These are phyloP conservation scores for Sphagnum fallax DNA, from an alignment of 228 moss, liverwort and hornwort species.

Conservation along the genomic window DNA sequence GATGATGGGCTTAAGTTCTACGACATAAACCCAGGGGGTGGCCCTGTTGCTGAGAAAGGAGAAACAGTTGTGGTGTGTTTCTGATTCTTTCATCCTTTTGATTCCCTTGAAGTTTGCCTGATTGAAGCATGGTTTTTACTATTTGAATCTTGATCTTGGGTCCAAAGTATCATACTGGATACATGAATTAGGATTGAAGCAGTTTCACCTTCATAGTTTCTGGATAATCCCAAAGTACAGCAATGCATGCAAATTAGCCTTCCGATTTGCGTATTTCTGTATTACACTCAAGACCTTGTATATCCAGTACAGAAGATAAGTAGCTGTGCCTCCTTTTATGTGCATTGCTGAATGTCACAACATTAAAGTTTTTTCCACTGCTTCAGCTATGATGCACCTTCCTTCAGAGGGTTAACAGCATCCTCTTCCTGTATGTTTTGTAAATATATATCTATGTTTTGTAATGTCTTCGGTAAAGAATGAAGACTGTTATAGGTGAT, in stretches of 20 bases:
- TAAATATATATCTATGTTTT: background rate
- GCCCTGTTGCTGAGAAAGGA: conserved; percentile 42
- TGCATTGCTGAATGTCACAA: no score
- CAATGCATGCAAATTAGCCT: no score
- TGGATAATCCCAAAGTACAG: background rate
- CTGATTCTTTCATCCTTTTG: background rate
- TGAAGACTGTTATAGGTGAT: no score
- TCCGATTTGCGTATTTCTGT: no score
- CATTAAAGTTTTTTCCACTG: background rate
- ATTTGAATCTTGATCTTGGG: no score
- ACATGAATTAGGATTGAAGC: no score
- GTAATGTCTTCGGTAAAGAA: background rate
- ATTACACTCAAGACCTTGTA: no score
- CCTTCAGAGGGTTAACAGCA: background rate
- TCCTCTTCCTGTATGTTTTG: background rate
- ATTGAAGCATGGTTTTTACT: no score
- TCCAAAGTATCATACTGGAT: no score
- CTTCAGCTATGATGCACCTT: background rate
- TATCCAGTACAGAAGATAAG: no score
- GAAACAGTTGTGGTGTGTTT: conserved; percentile 40
- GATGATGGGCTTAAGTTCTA: conserved; percentile 54
- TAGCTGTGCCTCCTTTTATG: no score
- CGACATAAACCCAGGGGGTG: conserved; percentile 48
- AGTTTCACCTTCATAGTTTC: background rate
- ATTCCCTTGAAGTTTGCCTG: background rate